Percentiles rank a stretch among this genome's conserved stretches.
phyloP scores from a whole-genome alignment of 176 grass and related monocot genomes.

The Oryza australiensis region DNA sequence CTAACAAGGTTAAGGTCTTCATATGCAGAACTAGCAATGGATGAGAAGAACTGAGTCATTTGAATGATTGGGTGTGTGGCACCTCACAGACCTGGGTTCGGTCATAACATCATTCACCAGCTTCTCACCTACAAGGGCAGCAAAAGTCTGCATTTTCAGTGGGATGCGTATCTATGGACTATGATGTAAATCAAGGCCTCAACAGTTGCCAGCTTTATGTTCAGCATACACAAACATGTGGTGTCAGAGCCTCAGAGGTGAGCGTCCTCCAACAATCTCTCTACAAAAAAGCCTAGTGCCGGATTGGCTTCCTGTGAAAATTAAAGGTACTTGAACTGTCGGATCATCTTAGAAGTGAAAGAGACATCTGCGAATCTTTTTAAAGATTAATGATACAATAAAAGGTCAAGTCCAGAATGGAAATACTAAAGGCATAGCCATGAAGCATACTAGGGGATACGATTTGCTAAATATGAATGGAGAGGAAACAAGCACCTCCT shows the following conservation, averaged over 20 bases:
- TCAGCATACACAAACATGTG: neutral
- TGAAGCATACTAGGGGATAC: neutral
- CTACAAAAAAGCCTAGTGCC: neutral
- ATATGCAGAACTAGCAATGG: neutral
- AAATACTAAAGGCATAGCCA: neutral
- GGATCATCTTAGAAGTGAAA: neutral
- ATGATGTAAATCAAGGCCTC: neutral
- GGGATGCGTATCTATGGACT: neutral
- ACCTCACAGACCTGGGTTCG: neutral
- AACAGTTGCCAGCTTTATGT: neutral
- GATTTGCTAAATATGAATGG: neutral
- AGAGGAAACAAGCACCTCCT: slow-evolving; percentile 52
- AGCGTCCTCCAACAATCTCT: neutral
- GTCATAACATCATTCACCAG: neutral
- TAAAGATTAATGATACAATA: neutral
- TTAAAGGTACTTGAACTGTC: neutral
- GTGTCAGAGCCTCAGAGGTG: neutral
- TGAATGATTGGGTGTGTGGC: neutral
- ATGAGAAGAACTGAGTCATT: neutral
- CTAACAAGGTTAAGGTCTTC: neutral
- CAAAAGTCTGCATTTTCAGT: neutral
- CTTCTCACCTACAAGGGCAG: neutral
- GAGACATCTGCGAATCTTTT: neutral
- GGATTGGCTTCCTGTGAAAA: neutral
- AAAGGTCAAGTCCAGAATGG: neutral